Base-by-base conservation (phyloP, 768 basidiomycete genomes). In the Serendipita sp. region DNA sequence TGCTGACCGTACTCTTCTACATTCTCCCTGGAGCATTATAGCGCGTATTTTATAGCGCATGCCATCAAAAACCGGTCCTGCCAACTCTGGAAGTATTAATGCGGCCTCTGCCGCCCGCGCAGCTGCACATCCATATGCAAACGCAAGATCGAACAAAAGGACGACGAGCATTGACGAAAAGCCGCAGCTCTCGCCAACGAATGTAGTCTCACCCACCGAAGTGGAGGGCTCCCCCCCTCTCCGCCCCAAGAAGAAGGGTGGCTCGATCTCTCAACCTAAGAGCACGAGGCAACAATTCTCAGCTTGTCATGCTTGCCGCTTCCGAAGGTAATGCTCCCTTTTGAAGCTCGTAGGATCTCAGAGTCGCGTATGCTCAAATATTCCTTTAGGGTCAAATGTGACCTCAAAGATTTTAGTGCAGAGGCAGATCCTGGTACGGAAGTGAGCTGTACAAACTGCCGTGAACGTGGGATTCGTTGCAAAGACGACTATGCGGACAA, bases 401-500 rank as follows among this genome's bases (percentile, higher is more conserved):
- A 95, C 78, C 81, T 95, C 65, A 94, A 95, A 73, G 90, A 94
- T 74, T 78, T 86, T 47, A 80, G 83, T 63, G 75, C 83, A 45
- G 75, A 80, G 52, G 72, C 78, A n/a, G 72, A 78, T 7, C 77
- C 77, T 18, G 73, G 75, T 51, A 74, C 74, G 68, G 77, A 81
- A 18, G 75, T 78, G 1, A 79, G 83, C 7, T 96, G 93, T 74
- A 88, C 90, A 5, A 95, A 95, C 72, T 96, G 93, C 75, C 84
- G 79, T 69, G 90, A 94, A 73, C 86, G 93, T 48, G 85, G 84
- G 28, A 81, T 92, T 52, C 34, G 28, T 34, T 69, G 15, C 73
- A 95, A 91, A 28, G 92, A 95, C 72, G 92, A 93, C 71, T 93
- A 90, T 70, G 89, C 89, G 23, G 86, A 92, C 69, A 84, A 92